Evolutionary conservation across 2,329 filamentous ascomycete genomes (phyloP), one percentile per base, ranked within the genome.

Genomic region (Diaporthe sp.): DNA sequence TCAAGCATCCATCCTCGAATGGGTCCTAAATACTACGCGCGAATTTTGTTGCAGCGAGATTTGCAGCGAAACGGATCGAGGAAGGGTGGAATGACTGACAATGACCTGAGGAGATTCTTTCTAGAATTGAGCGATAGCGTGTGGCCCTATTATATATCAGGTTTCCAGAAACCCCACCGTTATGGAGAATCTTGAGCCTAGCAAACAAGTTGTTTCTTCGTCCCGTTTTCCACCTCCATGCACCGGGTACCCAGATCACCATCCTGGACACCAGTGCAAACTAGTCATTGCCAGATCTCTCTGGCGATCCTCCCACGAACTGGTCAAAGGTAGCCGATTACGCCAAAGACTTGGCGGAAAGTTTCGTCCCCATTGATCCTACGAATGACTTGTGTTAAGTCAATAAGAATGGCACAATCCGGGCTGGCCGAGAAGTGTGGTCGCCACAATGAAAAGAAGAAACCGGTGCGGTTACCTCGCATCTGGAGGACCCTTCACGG

Each of bases 251-350:
- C 57, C 25, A 55, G 25, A 13, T n/a, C 25, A 25, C 0, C 8
- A 19, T 19, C 37, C 22, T 28, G 37, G n/a, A 44, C 4, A 31
- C 2, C 19, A 15, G 19, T 25, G 28, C 62, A n/a, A 4, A 17
- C 62, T 68, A 37, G 28, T 68, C 62, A 68, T 68, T 37, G 46
- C 22, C 31, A 37, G 46, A 53, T 68, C 31, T 53, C 4, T 53
- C 9, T 2, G 31, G 31, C 46, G 19, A 67, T 51, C 6, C 4
- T 37, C 34, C 31, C 13, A 37, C 22, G 7, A 19, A 37, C 44
- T 37, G 22, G 22, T 31, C 3, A n/a, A 17, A 68, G 28, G 13
- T 28, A 31, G 22, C 1, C 44, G 62, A 53, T 37, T 51, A 34
- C 28, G 31, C 28, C 10, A 10, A 3, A 34, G 44, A 22, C 62